Conservation (phyloP, 2,329 filamentous ascomycete genomes). For the Fusarium scirpi region DNA sequence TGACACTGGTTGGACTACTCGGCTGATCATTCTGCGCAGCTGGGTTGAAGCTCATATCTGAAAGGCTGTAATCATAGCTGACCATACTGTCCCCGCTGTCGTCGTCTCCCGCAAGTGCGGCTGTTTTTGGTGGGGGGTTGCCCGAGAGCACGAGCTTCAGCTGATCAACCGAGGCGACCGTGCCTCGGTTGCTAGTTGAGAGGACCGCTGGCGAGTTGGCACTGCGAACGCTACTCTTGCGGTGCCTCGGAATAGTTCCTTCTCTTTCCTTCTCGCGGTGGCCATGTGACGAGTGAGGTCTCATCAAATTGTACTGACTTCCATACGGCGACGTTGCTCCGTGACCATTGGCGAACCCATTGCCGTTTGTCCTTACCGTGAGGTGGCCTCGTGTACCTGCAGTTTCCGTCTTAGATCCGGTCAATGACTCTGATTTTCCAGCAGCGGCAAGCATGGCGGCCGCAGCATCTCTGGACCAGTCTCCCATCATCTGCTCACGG, state of each 20-base stretch:
- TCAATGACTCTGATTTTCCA: constrained; percentile 79
- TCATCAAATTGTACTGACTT: constrained; percentile 61
- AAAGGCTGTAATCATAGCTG: constrained; percentile 76
- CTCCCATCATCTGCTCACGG: constrained; percentile 79
- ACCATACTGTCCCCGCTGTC: constrained; percentile 76
- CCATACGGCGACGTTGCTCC: constrained; percentile 61
- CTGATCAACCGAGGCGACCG: constrained; percentile 72
- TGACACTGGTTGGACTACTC: constrained; percentile 47
- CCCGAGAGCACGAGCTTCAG: constrained; percentile 72
- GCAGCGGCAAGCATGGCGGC: constrained; percentile 75
- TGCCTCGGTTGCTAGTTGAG: constrained; percentile 59
- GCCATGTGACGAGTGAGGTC: constrained; percentile 60
- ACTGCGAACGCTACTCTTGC: constrained; percentile 68
- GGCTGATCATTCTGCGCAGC: constrained; percentile 49
- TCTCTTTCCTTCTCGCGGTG: constrained; percentile 51
- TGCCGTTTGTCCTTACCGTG: constrained; percentile 62
- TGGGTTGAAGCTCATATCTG: constrained; percentile 72
- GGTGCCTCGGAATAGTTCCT: constrained; percentile 55
- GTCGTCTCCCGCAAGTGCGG: constrained; percentile 56
- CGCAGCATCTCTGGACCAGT: constrained; percentile 83
- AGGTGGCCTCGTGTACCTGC: constrained; percentile 67
- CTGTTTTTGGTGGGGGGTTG: constrained; percentile 56
- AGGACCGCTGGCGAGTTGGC: constrained; percentile 59
- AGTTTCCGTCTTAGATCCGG: constrained; percentile 77
- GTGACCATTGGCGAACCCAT: constrained; percentile 49